These are phyloP conservation scores for Mycena sp. DNA, from an alignment of 1,284 basidiomycete species.

Conservation along the genomic window DNA sequence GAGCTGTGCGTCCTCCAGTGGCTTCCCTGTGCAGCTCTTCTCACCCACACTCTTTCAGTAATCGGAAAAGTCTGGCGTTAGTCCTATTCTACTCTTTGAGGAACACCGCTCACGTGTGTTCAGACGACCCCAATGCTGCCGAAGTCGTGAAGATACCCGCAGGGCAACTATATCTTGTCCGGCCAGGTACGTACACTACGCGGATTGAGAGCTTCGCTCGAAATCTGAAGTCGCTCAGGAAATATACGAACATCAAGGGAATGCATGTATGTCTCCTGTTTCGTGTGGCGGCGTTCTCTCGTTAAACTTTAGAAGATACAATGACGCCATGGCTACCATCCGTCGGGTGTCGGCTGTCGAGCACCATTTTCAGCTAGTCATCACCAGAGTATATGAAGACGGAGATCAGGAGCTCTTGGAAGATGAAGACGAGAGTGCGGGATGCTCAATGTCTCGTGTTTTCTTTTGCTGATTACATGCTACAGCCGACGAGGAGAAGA, in stretches of 20 bases:
- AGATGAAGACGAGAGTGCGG: conserved; percentile 94
- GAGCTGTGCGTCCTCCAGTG: conserved; percentile 69
- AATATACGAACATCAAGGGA: conserved; percentile 92
- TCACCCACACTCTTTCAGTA: conserved; percentile 57
- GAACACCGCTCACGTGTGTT: conserved; percentile 35
- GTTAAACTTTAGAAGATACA: conserved; percentile 69
- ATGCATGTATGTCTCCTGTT: conserved; percentile 85
- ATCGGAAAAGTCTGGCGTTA: conserved; percentile 95
- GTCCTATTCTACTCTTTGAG: conserved; percentile 41
- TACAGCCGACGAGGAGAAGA: conserved; percentile 89
- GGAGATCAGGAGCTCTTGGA: conserved; percentile 94
- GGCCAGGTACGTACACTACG: conserved; percentile 55
- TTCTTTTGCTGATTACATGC: conserved; percentile 1
- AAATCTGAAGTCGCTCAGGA: conserved; percentile 47
- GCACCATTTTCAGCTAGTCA: conserved; percentile 95
- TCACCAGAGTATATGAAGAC: conserved; percentile 95
- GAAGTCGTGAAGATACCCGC: conserved; percentile 95
- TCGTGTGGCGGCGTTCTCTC: conserved; percentile 1
- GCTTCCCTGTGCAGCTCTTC: conserved; percentile 18
- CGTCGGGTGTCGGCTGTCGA: conserved; percentile 86
- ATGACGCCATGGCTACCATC: conserved; percentile 95
- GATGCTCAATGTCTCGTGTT: conserved; percentile 1
- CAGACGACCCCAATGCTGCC: conserved; percentile 87
- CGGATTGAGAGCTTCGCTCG: neutral
- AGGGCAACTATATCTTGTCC: conserved; percentile 92